A percentile compares a stretch with the other conserved stretches of the same genome.
Evolutionary conservation across 495 filamentous ascomycete genomes (phyloP).

Genomic region (Cercophora sp.): DNA sequence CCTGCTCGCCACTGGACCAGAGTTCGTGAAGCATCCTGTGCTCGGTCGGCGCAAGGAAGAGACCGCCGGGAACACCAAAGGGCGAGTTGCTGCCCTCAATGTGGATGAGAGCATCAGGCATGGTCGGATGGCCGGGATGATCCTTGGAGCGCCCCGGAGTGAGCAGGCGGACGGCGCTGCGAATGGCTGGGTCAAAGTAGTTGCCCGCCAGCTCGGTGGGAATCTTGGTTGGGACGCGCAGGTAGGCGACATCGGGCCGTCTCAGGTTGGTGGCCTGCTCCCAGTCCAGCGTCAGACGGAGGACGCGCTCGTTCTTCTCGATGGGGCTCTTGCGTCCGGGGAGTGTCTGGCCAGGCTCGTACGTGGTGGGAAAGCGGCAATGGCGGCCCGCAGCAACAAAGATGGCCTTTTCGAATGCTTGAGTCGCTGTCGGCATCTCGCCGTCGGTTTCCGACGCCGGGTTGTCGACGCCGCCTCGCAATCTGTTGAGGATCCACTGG

Average conservation of each 20-base stretch:
- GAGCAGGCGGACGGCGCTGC: slow-evolving; percentile 18
- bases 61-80: slow-evolving; percentile 18
- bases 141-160: slow-evolving; percentile 14
- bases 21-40: slow-evolving; percentile 8
- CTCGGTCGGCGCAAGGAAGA: slow-evolving; percentile 7
- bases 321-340: too few species aligned
- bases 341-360: not conserved
- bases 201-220: slow-evolving; percentile 10
- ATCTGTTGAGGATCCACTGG: too few species aligned
- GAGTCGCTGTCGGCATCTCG: too few species aligned
- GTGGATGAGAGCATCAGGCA: slow-evolving; percentile 23
- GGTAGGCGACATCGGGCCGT: slow-evolving; percentile 26
- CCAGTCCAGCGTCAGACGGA: slow-evolving; percentile 22
- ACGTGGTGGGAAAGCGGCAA: too few species aligned
- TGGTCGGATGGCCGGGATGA: slow-evolving; percentile 21
- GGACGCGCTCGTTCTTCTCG: slow-evolving; percentile 6
- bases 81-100: not conserved
- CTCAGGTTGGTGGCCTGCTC: slow-evolving; percentile 3
- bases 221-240: slow-evolving; percentile 20
- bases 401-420: not conserved
- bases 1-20: not conserved
- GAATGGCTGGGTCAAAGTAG: slow-evolving; percentile 19
- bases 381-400: not conserved
- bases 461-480: too few species aligned
- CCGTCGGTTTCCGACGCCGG: too few species aligned